Base-by-base conservation (phyloP, 148 eudicot genomes). In the Dianthus caryophyllus region DNA sequence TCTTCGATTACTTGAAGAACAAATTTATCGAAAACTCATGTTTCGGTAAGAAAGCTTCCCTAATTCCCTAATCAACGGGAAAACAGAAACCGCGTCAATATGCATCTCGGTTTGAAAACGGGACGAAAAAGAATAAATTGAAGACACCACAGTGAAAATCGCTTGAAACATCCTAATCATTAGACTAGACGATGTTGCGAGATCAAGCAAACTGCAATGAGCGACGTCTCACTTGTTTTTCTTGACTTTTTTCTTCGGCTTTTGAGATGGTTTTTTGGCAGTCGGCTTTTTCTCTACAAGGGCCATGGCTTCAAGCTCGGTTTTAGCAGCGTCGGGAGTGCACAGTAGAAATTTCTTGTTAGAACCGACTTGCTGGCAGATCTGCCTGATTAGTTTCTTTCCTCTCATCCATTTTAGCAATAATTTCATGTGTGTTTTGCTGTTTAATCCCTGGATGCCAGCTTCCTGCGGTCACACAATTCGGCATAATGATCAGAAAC, bases 331-430 rank as follows among this genome's bases (percentile, higher is more conserved):
- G 5, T 75, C 74, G 20, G 78, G 78, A 0, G 78, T 75, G 67
- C 74, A 70, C 55, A 75, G 71, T 25, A 75, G 78, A 65, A 75
- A 75, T 61, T 75, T 70, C 62, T 75, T 70, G 77, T 31, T 83
- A 9, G 85, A 75, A 25, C 93, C 93, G 20, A 79, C 80, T 14
- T 72, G 81, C 72, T 83, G 70, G 74, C 87, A 87, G 52, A 81
- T 58, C 53, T 73, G 89, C 82, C 75, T 83, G 48, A 87, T 74
- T 78, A 87, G 71, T 49, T 33, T 70, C 71, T 75, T 75, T 58
- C 78, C 89, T 72, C 81, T 79, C 89, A 87, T 87, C 93, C 93
- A 87, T 66, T 87, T 85, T n/a, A 87, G 80, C 85, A 87, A 68
- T 18, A 87, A 36, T 78, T 87, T 87, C 85, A 84, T 77, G 76